phyloP scores from a whole-genome alignment of 768 basidiomycete species.

The Pleurotus sapidus region DNA sequence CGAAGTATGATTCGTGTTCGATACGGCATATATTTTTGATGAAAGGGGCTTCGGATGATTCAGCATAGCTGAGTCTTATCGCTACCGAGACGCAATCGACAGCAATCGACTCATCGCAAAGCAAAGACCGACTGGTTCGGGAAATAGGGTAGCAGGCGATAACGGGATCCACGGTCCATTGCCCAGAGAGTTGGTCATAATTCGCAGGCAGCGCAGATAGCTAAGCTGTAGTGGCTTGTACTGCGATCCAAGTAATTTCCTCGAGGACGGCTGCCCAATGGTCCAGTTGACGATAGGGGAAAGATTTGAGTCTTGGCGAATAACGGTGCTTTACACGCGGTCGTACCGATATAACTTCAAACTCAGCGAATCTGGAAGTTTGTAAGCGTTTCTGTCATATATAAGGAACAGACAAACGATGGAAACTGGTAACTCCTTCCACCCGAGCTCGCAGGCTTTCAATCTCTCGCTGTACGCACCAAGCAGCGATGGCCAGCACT shows the following conservation, averaged over 20 bases:
- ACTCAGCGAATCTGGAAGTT: neutral
- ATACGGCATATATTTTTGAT: too few relatives aligned
- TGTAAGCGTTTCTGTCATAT: slow-evolving; percentile 1
- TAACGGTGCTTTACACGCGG: neutral
- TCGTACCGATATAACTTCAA: slow-evolving; percentile 2
- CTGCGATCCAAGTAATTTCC: neutral
- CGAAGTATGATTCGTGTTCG: too few relatives aligned
- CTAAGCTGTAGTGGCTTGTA: neutral
- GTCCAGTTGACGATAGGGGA: neutral
- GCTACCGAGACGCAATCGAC: neutral
- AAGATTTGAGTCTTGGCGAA: neutral
- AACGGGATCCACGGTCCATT: too few relatives aligned
- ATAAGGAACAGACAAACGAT: too few relatives aligned
- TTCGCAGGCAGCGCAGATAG: too few relatives aligned
- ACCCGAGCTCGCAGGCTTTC: slow-evolving; percentile 1
- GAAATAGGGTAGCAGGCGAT: neutral
- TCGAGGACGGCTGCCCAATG: neutral
- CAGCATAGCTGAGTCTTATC: neutral
- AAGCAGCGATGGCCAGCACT: slow-evolving; percentile 8
- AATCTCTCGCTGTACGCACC: neutral
- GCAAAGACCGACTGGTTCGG: slow-evolving; percentile 1
- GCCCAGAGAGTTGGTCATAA: too few relatives aligned
- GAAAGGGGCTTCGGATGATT: neutral
- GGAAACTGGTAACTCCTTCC: neutral
- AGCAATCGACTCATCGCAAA: slow-evolving; percentile 1